phyloP scores from a whole-genome alignment of 2,329 filamentous ascomycete genomes.

The Monilinia fructicola region DNA sequence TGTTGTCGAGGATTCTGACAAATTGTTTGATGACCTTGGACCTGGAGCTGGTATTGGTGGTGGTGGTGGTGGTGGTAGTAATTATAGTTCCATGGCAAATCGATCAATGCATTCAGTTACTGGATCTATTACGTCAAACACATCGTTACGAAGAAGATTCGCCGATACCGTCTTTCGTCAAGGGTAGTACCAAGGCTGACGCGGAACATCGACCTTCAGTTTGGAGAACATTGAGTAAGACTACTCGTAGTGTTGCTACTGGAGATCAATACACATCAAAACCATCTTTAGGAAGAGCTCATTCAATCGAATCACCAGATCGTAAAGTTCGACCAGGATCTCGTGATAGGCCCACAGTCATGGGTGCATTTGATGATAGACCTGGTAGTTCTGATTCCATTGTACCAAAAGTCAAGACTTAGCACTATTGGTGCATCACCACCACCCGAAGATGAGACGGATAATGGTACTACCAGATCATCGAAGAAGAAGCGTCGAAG shows the following conservation, averaged over 20 bases:
- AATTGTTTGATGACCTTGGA: constrained; percentile 71
- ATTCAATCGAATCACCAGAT: constrained; percentile 69
- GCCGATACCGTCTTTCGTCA: constrained; percentile 76
- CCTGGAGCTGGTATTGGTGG: constrained; percentile 33
- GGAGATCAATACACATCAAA: constrained; percentile 63
- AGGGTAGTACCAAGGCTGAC: constrained; percentile 72
- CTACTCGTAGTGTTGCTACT: constrained; percentile 59
- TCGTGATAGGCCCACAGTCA: constrained; percentile 59
- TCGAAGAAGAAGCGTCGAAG: constrained; percentile 81
- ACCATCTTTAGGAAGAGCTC: constrained; percentile 65
- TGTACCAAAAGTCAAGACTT: constrained; percentile 39
- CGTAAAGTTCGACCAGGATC: constrained; percentile 52
- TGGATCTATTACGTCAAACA: constrained; percentile 79
- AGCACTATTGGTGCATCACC: constrained; percentile 40
- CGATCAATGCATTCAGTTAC: constrained; percentile 43
- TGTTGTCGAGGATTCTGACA: constrained; percentile 84
- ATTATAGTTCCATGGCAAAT: constrained; percentile 36
- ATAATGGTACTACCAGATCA: constrained; percentile 42
- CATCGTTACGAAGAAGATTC: constrained; percentile 79
- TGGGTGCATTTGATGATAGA: constrained; percentile 63
- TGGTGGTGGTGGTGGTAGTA: constrained; percentile 30
- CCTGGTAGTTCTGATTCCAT: constrained; percentile 54
- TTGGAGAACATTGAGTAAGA: constrained; percentile 86
- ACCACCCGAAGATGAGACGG: constrained; percentile 47
- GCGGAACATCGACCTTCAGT: constrained; percentile 72